Evolutionary conservation across 768 basidiomycete species (phyloP), one percentile per base, ranked within the genome.

Genomic region (Mycena chlorophos): DNA sequence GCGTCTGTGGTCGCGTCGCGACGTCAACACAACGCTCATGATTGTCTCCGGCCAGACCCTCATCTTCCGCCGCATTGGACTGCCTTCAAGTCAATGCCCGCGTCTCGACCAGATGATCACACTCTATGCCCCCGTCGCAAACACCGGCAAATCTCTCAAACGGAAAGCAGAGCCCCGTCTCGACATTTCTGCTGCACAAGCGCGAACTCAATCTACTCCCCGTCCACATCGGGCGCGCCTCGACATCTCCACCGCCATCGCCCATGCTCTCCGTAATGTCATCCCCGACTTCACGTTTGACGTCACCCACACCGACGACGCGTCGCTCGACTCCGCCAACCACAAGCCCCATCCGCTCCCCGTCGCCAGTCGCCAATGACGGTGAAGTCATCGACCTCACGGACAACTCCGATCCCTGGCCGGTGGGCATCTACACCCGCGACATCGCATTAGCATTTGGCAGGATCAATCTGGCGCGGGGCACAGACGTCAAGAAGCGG

Each of bases 401-500:
- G 31, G 17, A 12, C 19, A 19, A 40, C 39, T 19, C 5, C 39
- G 12, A 13, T 6, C 39, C 66, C 65, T 54, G 52, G 52, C 52
- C 45, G 1, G 43, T 22, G 28, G 22, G 31, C 28, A 47, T 54
- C 27, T 55, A 55, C 20, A 48, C 30, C 1, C 48, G 48, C 3
- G 48, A 55, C 29, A 55, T 55, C 40, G 54, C 48, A 1, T 3
- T 25, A 4, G 55, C 49, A 4, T 56, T 51, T 23, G 38, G 40
- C 3, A n/a, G 13, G 2, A 17, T 47, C 4, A 16, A 3, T 26
- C 1, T 2, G 23, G 20, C 22, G 23, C 22, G 40, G 10, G 40
- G 22, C 10, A 10, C 22, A 6, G 10, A 31, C 2, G 49, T 56
- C 10, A 17, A 20, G 14, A 28, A 40, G 10, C 38, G 48, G 22